Evolutionary conservation across 208 protist species (phyloP), one percentile per base, ranked within the genome.

Genomic region (Strigomonas galati): DNA sequence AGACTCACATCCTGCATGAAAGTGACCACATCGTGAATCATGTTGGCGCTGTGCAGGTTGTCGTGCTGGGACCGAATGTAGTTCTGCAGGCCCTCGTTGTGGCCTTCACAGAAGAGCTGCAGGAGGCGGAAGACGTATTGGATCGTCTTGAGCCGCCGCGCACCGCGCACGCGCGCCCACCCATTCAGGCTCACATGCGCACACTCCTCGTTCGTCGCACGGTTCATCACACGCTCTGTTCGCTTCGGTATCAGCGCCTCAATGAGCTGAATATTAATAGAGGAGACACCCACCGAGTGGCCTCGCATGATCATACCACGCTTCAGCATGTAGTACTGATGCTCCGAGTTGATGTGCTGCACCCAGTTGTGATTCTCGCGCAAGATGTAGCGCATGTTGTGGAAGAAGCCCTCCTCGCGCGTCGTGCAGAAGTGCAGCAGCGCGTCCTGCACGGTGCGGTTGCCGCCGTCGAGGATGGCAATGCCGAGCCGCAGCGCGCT

Each of bases 101-200:
- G 92, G 27, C 92, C 93, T 70, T 98, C 94, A 72, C 91, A 97
- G 64, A 97, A 87, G 32, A 98, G 81, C 80, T 98, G 94, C 28
- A 98, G 69, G 5, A 97, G 84, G 12, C 92, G 84, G 49, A 97
- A 84, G 37, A 96, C 67, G 23, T 55, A 67, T n/a, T 59, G 61
- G 37, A 93, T 71, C 30, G 87, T 59, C 49, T 72, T 70, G 31
- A 86, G 52, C 0, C 80, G 82, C 26, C 82, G 71, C 27, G 68
- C 69, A 31, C 78, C 82, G 1, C 66, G 55, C 61, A 81, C 78
- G 27, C 81, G 67, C 15, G 72, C 78, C 86, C 86, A 92, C n/a
- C 82, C 86, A 7, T 58, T 67, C 26, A 81, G 62, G 40, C 65
- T 62, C 40, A 61, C 31, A 10, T 56, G 54, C 1, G 37, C 60